Conservation (phyloP, 768 basidiomycete genomes). For the Xerocomellus dryophilus region DNA sequence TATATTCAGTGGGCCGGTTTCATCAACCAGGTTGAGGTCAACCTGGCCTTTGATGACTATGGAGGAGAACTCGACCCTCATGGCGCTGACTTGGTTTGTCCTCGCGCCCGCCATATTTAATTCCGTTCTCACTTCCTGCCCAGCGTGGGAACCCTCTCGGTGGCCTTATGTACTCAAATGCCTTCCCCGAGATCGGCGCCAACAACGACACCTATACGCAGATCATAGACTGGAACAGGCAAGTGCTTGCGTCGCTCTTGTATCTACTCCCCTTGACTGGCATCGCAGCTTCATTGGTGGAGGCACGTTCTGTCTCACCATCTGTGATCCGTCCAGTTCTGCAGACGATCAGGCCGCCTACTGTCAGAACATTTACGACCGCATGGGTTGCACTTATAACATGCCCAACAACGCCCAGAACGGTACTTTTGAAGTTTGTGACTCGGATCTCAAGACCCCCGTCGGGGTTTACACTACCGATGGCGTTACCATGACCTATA, state of each 20-base stretch:
- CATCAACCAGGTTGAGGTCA: slow-evolving; percentile 60
- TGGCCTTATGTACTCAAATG: slow-evolving; percentile 63
- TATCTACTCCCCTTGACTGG: not conserved
- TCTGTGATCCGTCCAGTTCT: slow-evolving; percentile 55
- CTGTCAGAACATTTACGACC: slow-evolving; percentile 74
- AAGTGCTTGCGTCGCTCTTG: slow-evolving; percentile 16
- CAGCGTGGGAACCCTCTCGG: slow-evolving; percentile 82
- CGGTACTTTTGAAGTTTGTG: slow-evolving; percentile 62
- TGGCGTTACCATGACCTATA: slow-evolving; percentile 43
- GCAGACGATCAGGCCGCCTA: slow-evolving; percentile 39
- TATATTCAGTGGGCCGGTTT: slow-evolving; percentile 62
- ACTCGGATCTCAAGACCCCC: slow-evolving; percentile 58
- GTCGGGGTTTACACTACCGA: slow-evolving; percentile 49
- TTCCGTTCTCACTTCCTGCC: slow-evolving; percentile 6
- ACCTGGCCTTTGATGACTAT: slow-evolving; percentile 49
- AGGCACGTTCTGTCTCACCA: slow-evolving; percentile 63
- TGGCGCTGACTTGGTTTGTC: slow-evolving; percentile 58
- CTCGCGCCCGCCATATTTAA: slow-evolving; percentile 6
- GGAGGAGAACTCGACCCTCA: slow-evolving; percentile 81
- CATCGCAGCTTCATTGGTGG: slow-evolving; percentile 60
- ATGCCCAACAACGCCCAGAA: slow-evolving; percentile 60
- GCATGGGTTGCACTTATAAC: slow-evolving; percentile 71
- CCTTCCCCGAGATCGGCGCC: slow-evolving; percentile 41
- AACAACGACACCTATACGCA: slow-evolving; percentile 47
- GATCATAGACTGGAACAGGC: slow-evolving; percentile 66